Base-by-base conservation (phyloP, 305 asterid species). In the Fraxinus platypoda region DNA sequence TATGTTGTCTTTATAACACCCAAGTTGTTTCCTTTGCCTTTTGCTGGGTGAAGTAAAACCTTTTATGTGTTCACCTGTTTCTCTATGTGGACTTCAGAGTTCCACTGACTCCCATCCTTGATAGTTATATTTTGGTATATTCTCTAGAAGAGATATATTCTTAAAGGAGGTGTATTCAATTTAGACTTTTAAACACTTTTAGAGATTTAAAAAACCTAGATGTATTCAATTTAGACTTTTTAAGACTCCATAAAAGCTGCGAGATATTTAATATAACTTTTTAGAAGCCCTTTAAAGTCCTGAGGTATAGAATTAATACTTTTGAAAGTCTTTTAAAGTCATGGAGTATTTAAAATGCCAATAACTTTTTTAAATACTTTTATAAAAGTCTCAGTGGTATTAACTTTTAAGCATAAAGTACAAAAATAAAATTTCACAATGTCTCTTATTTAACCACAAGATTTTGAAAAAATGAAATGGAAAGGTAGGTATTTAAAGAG, bases 11-110 rank as follows among this genome's bases (percentile, higher is more conserved):
- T 19, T 77, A 41, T 68, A 73, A 37, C 43, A 0, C 79, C 73
- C 25, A 41, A 76, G 43, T 33, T 73, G 21, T 81, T 71, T 62
- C 38, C 37, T 13, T 75, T 76, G 19, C 73, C 83, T 17, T 79
- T 6, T 80, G 66, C 75, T 78, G 7, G 59, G 37, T 74, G 80
- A 49, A 57, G 21, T 78, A 26, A 75, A 77, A 77, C 25, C 6
- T 28, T 8, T 9, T 3, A 12, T 34, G 1, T 11, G 21, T 23
- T 78, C 81, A 13, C 43, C 38, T 43, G 25, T 75, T 19, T n/a
- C 7, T 78, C 17, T 57, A 52, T 52, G 33, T 37, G 70, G 70
- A 59, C 70, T 59, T 23, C 3, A 59, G 25, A 59, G 15, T 19
- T 59, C 30, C 30, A 2, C 12, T 21, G 28, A 74, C 74, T 9